These are phyloP conservation scores for Candida oleophila DNA, from an alignment of 805 yeast genomes.

Conservation along the genomic window DNA sequence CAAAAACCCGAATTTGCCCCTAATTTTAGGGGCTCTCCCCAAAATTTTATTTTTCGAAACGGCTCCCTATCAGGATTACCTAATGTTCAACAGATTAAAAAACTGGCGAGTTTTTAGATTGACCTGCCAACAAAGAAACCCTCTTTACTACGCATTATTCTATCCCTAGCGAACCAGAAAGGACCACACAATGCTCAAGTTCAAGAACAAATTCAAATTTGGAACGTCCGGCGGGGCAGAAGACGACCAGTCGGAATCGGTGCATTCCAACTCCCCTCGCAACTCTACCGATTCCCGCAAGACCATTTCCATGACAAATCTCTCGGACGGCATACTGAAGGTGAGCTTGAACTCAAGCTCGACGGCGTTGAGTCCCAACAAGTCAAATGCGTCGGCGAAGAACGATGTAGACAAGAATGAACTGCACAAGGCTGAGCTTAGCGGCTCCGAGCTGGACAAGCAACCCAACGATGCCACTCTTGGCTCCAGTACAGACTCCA, in stretches of 20 bases:
- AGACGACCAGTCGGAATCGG: conserved; percentile 3
- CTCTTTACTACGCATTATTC: neutral
- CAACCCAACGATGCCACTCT: too few species aligned
- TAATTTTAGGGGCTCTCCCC: neutral
- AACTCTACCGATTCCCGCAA: conserved; percentile 25
- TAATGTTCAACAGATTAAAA: neutral
- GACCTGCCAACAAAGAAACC: neutral
- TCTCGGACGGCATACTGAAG: conserved; percentile 24
- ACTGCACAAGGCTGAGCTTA: too few species aligned
- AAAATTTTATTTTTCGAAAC: neutral
- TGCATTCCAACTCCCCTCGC: conserved; percentile 14
- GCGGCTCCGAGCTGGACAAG: too few species aligned
- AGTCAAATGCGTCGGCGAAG: neutral
- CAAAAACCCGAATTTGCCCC: too few species aligned
- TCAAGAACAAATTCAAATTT: conserved; percentile 31
- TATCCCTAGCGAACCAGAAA: neutral
- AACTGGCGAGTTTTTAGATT: neutral
- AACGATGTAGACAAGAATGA: neutral
- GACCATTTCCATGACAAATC: conserved; percentile 20
- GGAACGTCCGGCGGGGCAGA: conserved; percentile 11
- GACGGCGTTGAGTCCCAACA: neutral
- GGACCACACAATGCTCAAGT: conserved; percentile 22
- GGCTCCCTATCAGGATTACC: neutral
- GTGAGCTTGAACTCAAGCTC: conserved; percentile 7
- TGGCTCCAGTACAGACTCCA: too few species aligned